phyloP scores from a whole-genome alignment of 2,329 filamentous ascomycete genomes.

The Pestalotiopsis sp. region DNA sequence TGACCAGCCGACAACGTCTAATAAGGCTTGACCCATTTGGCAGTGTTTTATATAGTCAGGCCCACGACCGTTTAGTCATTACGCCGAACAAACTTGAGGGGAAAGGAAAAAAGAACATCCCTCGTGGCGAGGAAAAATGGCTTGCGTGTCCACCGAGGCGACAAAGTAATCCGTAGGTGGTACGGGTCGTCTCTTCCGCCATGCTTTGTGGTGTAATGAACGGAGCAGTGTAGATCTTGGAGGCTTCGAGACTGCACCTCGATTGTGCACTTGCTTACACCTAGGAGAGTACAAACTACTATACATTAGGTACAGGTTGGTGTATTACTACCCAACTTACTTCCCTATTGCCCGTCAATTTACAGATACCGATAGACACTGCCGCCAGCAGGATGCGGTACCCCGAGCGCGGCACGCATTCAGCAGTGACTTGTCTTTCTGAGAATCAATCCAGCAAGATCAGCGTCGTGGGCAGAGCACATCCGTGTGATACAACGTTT shows the following conservation, averaged over 20 bases:
- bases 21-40: background rate
- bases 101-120: background rate
- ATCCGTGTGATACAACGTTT: background rate
- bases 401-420: background rate
- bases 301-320: background rate
- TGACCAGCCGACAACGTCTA: background rate
- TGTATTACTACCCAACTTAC: background rate
- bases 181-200: background rate
- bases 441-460: background rate
- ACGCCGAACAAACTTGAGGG: background rate
- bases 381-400: background rate
- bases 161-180: background rate
- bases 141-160: background rate
- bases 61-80: constrained; percentile 2
- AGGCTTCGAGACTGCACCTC: background rate
- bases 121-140: background rate
- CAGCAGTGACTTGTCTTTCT: background rate
- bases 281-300: background rate
- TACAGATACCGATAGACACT: background rate
- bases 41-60: background rate
- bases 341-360: background rate
- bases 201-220: background rate
- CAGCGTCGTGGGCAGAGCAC: background rate
- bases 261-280: background rate
- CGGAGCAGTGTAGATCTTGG: background rate